Conservation (phyloP, 352 stramenopile genomes). For the Aphanomyces invadans region DNA sequence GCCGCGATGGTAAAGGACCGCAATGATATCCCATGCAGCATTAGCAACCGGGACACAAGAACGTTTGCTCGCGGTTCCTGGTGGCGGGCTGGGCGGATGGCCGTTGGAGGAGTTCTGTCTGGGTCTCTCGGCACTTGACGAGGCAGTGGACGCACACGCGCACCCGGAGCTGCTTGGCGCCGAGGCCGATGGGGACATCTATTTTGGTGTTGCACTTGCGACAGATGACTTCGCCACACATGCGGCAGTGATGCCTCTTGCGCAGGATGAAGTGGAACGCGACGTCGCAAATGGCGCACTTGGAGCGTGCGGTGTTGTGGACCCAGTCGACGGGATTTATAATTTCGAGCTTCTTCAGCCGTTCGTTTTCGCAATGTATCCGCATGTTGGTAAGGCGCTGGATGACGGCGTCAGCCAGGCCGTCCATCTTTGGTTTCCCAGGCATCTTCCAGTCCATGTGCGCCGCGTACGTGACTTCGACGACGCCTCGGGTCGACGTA, state of each 20-base stretch:
- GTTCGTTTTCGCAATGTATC: conserved; percentile 49
- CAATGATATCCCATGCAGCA: neutral
- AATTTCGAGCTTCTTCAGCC: conserved; percentile 49
- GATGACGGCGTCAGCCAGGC: conserved; percentile 32
- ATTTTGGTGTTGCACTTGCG: conserved; percentile 66
- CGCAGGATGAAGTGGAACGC: conserved; percentile 45
- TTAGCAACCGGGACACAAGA: conserved; percentile 18
- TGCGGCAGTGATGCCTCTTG: conserved; percentile 57
- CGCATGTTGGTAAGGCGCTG: conserved; percentile 47
- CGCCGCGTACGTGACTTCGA: conserved; percentile 77
- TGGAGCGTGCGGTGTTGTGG: conserved; percentile 27
- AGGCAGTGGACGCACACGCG: conserved; percentile 76
- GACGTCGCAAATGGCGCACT: conserved; percentile 52
- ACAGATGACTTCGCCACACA: conserved; percentile 70
- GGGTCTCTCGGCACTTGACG: conserved; percentile 46
- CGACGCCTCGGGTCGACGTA: conserved; percentile 50
- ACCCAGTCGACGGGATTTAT: conserved; percentile 46
- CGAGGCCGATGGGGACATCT: conserved; percentile 49
- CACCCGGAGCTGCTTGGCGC: conserved; percentile 41
- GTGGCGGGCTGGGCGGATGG: conserved; percentile 42
- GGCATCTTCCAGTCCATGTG: conserved; percentile 43
- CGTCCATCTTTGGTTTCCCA: neutral
- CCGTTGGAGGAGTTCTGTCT: conserved; percentile 44
- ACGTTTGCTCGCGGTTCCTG: conserved; percentile 30
- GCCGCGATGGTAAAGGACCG: too few relatives aligned